Evolutionary conservation across 805 yeast genomes (phyloP), one percentile per base, ranked within the genome.

Genomic region (Scheffersomyces ergatensis): DNA sequence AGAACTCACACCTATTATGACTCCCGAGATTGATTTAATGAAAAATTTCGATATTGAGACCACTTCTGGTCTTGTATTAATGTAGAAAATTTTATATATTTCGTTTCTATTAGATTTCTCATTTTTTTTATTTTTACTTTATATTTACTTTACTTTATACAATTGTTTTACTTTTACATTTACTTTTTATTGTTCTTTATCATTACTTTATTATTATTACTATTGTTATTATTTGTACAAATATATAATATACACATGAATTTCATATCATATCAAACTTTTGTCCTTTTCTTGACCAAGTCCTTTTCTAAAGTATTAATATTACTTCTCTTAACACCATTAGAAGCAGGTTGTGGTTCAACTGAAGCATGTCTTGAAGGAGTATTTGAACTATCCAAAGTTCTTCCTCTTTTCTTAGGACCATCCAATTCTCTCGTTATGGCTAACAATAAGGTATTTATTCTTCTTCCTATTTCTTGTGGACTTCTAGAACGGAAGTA

Each of bases 351-450:
- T 17, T 23, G 26, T 3, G 73, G 72, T 40, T 69, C 75, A 2
- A 57, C 54, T 1, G 74, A 67, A 4, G 63, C 69, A 5, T 53
- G 50, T 29, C 73, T 50, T 1, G 70, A 54, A 34, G 64, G 58
- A n/a, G 47, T 34, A 36, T 50, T 58, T 5, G 62, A 53, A 26
- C 44, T 51, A 29, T 46, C 48, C 18, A 35, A 53, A 29, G 43
- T 49, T 15, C 47, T 49, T 39, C 56, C 59, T 39, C 80, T 73
- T 54, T 76, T 82, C 50, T 67, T 57, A 11, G 80, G 81, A 0
- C 81, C 84, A 54, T 78, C 90, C 48, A 69, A 75, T 55, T 85
- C 92, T 55, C 87, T 76, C 0, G 86, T 76, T 13, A 86, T 66
- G 2, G 90, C 85, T 18, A 83, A 63, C 34, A 86, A 57, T 31